Base-by-base conservation (phyloP, 768 basidiomycete genomes). In the Suillus luteus region DNA sequence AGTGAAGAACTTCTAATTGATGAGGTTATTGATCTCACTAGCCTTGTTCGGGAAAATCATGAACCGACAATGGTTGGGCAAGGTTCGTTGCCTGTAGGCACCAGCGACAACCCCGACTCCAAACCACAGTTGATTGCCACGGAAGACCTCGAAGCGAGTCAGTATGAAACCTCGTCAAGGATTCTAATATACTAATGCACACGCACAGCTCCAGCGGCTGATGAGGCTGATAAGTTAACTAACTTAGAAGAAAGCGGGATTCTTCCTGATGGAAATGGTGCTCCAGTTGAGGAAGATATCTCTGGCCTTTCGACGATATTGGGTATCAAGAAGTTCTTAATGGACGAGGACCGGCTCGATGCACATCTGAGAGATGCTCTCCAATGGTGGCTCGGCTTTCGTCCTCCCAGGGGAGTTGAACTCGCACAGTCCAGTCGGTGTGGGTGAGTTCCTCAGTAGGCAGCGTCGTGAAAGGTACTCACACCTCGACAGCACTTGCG, bases 371-470 rank as follows among this genome's bases (percentile, higher is more conserved):
- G 70, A 1, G 80, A 80, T 60, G 78, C 89, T 0, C 73, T 94
- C 2, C 73, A 81, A 58, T 95, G 90, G 86, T 96, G 95, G 95
- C 76, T 82, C 63, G 92, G 93, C 1, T 68, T 80, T 60, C 81
- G 94, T 46, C 77, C 81, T 37, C 86, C 94, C 0, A 73, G 75
- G n/a, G 95, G 95, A 1, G 95, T 95, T 0, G 80, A 81, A 2
- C 37, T 88, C 24, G 76, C 82, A 51, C 79, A 90, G 59, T 78
- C 87, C 3, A 69, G 80, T 62, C 81, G 93, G 58, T 94, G 93
- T 81, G 78, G 78, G 86, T 93, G 73, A 77, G 89, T 82, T 19
- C 6, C 22, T 62, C 38, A 5, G 27, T 55, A 24, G 52, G 12
- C 60, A 1, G 61, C 58, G 61, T 44, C 17, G 24, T 41, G 62